Percentiles rank a stretch among this genome's conserved stretches.
Conservation (phyloP, 352 stramenopile species). For the Phytophthora syringae region DNA sequence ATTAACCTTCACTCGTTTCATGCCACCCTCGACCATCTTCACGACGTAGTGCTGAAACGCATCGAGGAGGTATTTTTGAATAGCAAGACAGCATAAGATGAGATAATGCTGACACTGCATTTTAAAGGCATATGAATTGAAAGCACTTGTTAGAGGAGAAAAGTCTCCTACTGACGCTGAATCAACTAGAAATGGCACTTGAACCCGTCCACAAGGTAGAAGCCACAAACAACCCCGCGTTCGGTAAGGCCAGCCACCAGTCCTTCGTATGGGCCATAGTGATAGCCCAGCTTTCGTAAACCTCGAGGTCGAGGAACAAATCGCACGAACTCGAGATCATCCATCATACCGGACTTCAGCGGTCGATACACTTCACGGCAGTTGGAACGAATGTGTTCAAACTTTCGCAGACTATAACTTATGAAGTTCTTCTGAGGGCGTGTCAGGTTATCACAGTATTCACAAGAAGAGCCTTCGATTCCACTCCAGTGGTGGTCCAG, state of each 20-base stretch:
- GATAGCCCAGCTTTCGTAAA: neutral
- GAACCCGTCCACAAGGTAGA: neutral
- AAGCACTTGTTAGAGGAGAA: too few species aligned
- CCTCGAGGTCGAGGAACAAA: conserved; percentile 4
- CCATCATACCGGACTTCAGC: conserved; percentile 1
- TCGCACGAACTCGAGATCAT: neutral
- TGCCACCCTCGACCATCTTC: conserved; percentile 83
- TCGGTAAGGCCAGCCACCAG: neutral
- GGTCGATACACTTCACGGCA: conserved; percentile 4
- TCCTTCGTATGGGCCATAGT: neutral
- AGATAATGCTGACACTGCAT: neutral
- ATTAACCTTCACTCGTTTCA: conserved; percentile 90
- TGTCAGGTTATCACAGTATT: conserved; percentile 2
- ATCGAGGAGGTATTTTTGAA: conserved; percentile 78
- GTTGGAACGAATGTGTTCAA: neutral
- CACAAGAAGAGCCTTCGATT: neutral
- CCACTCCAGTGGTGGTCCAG: conserved; percentile 7
- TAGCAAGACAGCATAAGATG: conserved; percentile 18
- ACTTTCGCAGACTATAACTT: neutral
- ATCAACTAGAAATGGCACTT: neutral
- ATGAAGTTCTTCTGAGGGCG: neutral
- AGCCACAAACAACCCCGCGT: neutral
- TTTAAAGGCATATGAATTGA: too few species aligned
- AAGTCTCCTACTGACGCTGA: too few species aligned
- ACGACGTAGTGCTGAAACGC: conserved; percentile 86